Percentiles rank a stretch among this genome's conserved stretches.
These are phyloP conservation scores for Plenodomus biglobosus DNA, from an alignment of 2,329 filamentous ascomycete genomes.

Conservation along the genomic window DNA sequence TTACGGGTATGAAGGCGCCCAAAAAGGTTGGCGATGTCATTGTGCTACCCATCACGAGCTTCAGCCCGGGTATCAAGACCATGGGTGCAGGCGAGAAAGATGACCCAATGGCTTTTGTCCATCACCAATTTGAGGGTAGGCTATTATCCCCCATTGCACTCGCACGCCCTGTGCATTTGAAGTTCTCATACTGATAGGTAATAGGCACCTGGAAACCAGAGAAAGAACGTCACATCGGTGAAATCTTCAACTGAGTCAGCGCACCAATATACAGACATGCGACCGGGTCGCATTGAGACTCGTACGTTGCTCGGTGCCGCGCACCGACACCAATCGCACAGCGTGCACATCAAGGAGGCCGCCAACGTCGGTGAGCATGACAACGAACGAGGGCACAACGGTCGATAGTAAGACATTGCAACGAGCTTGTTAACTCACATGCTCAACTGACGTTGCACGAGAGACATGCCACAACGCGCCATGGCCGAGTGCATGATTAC, in stretches of 20 bases:
- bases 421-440: neutral
- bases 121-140: conserved; percentile 92
- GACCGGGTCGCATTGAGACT: neutral
- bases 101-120: conserved; percentile 95
- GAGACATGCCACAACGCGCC: neutral
- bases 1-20: conserved; percentile 79
- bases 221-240: conserved; percentile 38
- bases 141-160: conserved; percentile 1
- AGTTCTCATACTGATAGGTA: conserved; percentile 23
- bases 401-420: neutral
- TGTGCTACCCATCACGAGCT: conserved; percentile 92
- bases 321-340: neutral
- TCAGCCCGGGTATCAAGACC: conserved; percentile 90
- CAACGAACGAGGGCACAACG: neutral
- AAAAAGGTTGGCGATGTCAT: conserved; percentile 93
- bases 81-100: conserved; percentile 89
- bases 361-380: neutral
- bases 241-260: conserved; percentile 31
- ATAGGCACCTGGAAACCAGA: conserved; percentile 44
- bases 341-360: neutral
- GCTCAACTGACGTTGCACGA: neutral
- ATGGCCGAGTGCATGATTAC: neutral
- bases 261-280: neutral
- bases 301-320: neutral
- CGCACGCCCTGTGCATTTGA: conserved; percentile 1